phyloP scores from a whole-genome alignment of 2,329 filamentous ascomycete species.

The Colletotrichum noveboracense region DNA sequence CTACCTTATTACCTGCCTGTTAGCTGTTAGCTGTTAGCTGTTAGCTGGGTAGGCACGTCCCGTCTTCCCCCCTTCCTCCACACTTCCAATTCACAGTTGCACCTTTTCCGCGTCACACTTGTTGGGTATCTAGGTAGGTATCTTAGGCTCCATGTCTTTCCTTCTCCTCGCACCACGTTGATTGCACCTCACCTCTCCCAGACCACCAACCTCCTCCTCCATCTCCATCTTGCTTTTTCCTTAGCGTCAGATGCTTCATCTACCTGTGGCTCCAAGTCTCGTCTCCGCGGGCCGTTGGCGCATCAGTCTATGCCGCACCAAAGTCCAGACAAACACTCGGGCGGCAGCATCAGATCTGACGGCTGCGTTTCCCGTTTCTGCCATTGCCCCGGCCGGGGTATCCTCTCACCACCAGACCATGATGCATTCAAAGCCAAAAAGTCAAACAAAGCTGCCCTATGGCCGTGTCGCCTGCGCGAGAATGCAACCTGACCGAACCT shows the following conservation, averaged over 20 bases:
- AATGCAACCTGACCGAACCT: neutral
- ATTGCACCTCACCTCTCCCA: neutral
- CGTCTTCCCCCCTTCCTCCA: neutral
- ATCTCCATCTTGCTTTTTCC: neutral
- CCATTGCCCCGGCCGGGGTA: conserved; percentile 6
- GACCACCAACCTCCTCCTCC: neutral
- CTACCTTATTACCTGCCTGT: neutral
- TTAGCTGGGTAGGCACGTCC: neutral
- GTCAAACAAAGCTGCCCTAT: neutral
- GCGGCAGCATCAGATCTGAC: neutral
- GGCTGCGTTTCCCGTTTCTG: conserved; percentile 5
- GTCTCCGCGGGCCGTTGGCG: neutral
- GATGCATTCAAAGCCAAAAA: neutral
- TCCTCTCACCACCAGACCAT: neutral
- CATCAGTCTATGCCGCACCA: neutral
- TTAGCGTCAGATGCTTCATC: neutral
- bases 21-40: neutral
- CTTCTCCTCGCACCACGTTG: neutral
- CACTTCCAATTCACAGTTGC: neutral
- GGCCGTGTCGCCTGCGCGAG: neutral
- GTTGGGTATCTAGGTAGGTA: neutral
- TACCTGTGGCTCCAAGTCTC: neutral
- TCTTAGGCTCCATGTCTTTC: neutral
- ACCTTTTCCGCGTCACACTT: neutral
- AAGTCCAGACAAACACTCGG: neutral